A percentile compares a stretch with the other conserved stretches of the same genome.
Conservation (phyloP, 768 basidiomycete species). For the Vararia minispora region DNA sequence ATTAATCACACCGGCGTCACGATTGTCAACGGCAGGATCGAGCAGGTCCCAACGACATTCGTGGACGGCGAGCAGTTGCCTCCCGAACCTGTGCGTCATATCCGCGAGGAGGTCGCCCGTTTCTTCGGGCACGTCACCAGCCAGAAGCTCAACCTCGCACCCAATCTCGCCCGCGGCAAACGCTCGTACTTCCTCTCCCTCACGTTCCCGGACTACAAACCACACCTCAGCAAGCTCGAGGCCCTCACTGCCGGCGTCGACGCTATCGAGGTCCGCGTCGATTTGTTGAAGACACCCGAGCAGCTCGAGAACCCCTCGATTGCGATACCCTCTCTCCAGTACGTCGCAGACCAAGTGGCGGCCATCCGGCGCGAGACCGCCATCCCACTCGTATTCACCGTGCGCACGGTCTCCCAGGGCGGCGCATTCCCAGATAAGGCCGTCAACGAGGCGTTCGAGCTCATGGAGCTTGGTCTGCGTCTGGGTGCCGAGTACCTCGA, state of each 20-base stretch:
- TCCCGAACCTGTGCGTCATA: conserved; percentile 21
- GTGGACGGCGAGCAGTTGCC: conserved; percentile 11
- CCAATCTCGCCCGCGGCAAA: conserved; percentile 37
- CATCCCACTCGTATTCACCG: conserved; percentile 88
- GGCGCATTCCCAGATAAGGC: conserved; percentile 82
- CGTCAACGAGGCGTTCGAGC: conserved; percentile 56
- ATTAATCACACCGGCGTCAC: conserved; percentile 51
- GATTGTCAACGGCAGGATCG: conserved; percentile 7
- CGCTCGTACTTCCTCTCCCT: conserved; percentile 91
- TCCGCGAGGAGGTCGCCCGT: conserved; percentile 53
- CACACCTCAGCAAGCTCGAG: conserved; percentile 56
- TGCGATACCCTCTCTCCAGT: conserved; percentile 52
- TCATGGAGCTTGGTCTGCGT: conserved; percentile 69
- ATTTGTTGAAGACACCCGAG: conserved; percentile 55
- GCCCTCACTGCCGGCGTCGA: conserved; percentile 76
- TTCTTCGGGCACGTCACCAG: conserved; percentile 90
- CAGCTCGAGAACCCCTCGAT: conserved; percentile 36
- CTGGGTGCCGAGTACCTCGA: conserved; percentile 90
- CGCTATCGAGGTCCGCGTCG: conserved; percentile 89
- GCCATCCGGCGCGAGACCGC: conserved; percentile 63
- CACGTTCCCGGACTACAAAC: conserved; percentile 80
- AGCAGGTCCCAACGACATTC: background rate
- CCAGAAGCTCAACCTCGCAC: conserved; percentile 47
- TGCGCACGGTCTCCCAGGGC: conserved; percentile 80
- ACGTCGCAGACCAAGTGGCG: conserved; percentile 74